Evolutionary conservation across 192 early-diverging fungal genomes (phyloP).

Genomic region (Coemansia nantahalensis): DNA sequence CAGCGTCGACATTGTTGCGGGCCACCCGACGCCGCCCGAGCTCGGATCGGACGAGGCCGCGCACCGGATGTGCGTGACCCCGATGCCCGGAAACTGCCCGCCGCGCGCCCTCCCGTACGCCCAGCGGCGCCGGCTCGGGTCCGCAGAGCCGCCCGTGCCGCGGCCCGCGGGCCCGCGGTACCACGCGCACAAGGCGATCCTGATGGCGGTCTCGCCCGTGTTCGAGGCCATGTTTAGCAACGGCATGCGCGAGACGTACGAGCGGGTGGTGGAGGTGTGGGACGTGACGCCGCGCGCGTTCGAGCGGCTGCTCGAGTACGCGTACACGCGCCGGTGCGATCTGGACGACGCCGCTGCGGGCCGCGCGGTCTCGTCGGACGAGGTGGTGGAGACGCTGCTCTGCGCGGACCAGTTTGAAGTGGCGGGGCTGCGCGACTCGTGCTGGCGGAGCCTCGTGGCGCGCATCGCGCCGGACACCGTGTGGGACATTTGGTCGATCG

Average conservation of each 20-base stretch:
- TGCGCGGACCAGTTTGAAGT: constrained; percentile 51
- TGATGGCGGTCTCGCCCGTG: constrained; percentile 52
- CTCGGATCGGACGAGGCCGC: constrained; percentile 5
- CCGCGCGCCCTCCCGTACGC: constrained; percentile 33
- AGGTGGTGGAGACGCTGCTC: constrained; percentile 44
- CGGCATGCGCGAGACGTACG: constrained; percentile 58
- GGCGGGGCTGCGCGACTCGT: constrained; percentile 27
- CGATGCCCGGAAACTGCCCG: constrained; percentile 43
- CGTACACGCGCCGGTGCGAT: constrained; percentile 44
- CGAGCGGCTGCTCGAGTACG: constrained; percentile 48
- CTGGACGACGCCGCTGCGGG: constrained; percentile 2
- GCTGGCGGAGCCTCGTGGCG: constrained; percentile 35
- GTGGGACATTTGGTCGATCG: constrained; percentile 53
- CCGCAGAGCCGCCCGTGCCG: neutral
- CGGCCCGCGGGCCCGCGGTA: constrained; percentile 29
- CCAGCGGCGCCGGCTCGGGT: constrained; percentile 16
- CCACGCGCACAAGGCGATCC: constrained; percentile 53
- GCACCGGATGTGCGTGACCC: constrained; percentile 27
- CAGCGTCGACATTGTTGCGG: constrained; percentile 3
- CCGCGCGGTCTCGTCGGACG: constrained; percentile 24
- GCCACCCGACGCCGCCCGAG: constrained; percentile 21
- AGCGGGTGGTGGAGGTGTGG: constrained; percentile 43
- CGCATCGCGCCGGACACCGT: constrained; percentile 29
- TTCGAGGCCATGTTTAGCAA: constrained; percentile 60
- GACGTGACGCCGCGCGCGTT: constrained; percentile 52